Evolutionary conservation across 2,329 filamentous ascomycete genomes (phyloP), one percentile per base, ranked within the genome.

Genomic region (Rachicladosporium sp.): DNA sequence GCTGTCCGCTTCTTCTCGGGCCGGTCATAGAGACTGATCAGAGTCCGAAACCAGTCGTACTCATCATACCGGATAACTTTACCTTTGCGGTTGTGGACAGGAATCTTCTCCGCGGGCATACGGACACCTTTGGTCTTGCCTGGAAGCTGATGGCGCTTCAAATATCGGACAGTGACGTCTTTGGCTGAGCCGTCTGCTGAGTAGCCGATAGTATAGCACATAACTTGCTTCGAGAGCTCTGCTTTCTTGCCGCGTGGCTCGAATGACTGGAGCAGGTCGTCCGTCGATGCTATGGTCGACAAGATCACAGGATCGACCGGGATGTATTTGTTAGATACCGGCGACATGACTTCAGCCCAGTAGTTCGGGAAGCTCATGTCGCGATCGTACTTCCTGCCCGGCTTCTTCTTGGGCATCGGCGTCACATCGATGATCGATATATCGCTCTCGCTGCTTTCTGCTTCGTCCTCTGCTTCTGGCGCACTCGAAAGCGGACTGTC

Each of bases 101-200:
- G 80, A 1, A 93, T 68, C 54, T 89, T 94, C 50, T 93, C 85
- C 2, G 78, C 57, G 0, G 81, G 76, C 56, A 94, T 73, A 5
- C 91, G 76, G 46, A 80, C 73, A 3, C 88, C 86, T 56, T 94
- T 96, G 0, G 89, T 93, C 49, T 87, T 82, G 3, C 91, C 89
- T 1, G 91, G 91, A 57, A 87, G 78, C 38, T 81, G 72, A 42
- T 82, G 82, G 13, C 80, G 76, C 52, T 81, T 88, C 6, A 98
- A 66, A 58, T 98, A 98, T 21, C 91, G 76, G 8, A 91, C 79
- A 0, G 91, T 98, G 10, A 98, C 82, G 56, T 98, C 91, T 57
- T 96, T 96, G 9, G 86, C 88, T 0, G 86, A 88, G 2, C 84
- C 85, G 55, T 96, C 88, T 3, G 75, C 63, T 1, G 83, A 85